Base-by-base conservation (phyloP, 441 rosid species). In the Gossypium schwendimanii region DNA sequence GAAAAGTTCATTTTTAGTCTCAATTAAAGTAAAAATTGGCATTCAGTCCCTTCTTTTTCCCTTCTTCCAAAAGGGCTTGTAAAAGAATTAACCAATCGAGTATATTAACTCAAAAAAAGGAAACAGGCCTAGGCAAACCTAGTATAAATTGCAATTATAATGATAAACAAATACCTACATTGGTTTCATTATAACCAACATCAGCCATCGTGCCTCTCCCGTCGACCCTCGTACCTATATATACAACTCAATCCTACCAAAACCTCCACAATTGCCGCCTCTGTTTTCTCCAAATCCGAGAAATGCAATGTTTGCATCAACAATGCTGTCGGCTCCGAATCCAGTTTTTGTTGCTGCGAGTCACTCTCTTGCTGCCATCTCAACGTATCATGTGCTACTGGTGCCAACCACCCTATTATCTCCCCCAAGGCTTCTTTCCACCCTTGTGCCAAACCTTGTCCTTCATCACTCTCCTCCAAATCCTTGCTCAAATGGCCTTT, bases 231-330 rank as follows among this genome's bases (percentile, higher is more conserved):
- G 26, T 69, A 78, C 66, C 68, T 77, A 78, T 57, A 77, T 50
- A 84, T 72, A 73, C 72, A 83, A 54, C 87, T 87, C 73, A 87
- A 75, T 23, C 88, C 90, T 9, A 87, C 88, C 72, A 87, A 76
- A 44, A 87, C 80, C 71, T 87, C 87, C 0, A 74, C 84, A 33
- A 87, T 76, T 28, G 82, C 85, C 1, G 82, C 87, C 84, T 87
- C 90, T 31, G 84, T 79, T 76, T 84, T 87, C 87, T 84, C 86
- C 73, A 81, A 50, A 17, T 86, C 87, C 0, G 90, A 75, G 36
- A 75, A 84, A 68, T 86, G 72, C 81, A 86, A 6, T 33, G 90
- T 87, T 73, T 87, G 88, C 53, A 79, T 36, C 77, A 85, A 59
- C 72, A 79, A 45, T 70, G 85, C 86, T 6, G 78, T 80, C 3